Evolutionary conservation across 1,139 yeast species (phyloP).

Genomic region (Candida neerlandica): DNA sequence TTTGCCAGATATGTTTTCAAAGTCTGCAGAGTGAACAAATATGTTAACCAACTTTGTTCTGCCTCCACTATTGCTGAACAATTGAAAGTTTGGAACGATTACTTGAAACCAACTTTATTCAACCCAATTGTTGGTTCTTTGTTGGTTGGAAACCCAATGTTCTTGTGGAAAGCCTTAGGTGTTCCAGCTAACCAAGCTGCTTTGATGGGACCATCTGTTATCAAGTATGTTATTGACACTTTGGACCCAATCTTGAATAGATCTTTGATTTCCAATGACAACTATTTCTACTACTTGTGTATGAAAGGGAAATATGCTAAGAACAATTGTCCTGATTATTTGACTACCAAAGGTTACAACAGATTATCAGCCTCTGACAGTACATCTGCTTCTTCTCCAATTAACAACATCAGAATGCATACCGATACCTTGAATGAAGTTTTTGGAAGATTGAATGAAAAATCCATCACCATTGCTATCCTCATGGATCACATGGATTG

Average conservation of each 20-base stretch:
- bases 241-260: slow-evolving; percentile 71
- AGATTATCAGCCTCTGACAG: slow-evolving; percentile 39
- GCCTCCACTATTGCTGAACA: slow-evolving; percentile 65
- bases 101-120: slow-evolving; percentile 68
- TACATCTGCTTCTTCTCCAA: slow-evolving; percentile 34
- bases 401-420: slow-evolving; percentile 73
- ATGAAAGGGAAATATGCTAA: slow-evolving; percentile 63
- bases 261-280: slow-evolving; percentile 67
- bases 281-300: slow-evolving; percentile 76
- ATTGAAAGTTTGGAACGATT: slow-evolving; percentile 58
- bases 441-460: slow-evolving; percentile 60
- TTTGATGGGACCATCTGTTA: slow-evolving; percentile 73
- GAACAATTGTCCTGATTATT: slow-evolving; percentile 75
- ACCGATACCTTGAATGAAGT: slow-evolving; percentile 81
- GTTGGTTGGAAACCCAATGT: slow-evolving; percentile 76
- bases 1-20: slow-evolving; percentile 63
- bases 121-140: slow-evolving; percentile 69
- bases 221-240: slow-evolving; percentile 74
- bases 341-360: slow-evolving; percentile 60
- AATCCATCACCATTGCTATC: slow-evolving; percentile 72
- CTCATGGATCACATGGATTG: slow-evolving; percentile 95
- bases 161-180: slow-evolving; percentile 85
- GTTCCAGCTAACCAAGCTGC: slow-evolving; percentile 84
- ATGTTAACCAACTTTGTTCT: slow-evolving; percentile 58
- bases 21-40: slow-evolving; percentile 53